Base-by-base conservation (phyloP, 805 yeast species). In the Blastobotrys americana region DNA sequence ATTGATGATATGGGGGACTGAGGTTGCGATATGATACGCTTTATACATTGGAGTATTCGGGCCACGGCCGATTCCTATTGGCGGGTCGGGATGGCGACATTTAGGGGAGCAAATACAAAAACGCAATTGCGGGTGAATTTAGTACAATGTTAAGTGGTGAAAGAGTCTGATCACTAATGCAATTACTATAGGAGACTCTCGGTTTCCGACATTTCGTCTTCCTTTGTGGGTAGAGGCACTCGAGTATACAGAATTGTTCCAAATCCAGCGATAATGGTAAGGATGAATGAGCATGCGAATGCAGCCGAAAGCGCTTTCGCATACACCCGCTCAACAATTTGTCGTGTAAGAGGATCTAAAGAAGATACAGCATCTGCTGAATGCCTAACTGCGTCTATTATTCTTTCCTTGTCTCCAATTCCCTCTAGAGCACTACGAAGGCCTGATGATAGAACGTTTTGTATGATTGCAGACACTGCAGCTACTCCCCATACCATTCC, bases 401-500 rank as follows among this genome's bases (percentile, higher is more conserved):
- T 10, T 25, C 25, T 18, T 4, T 42, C 46, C 5, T 20, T 19
- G 20, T 38, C 35, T 10, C 31, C 38, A n/a, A 23, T 23, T 13
- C 36, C 46, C 20, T 35, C 33, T 9, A 46, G 20, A 16, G 17
- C 34, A 3, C 5, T 25, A 8, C 22, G 16, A 3, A 46, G 40
- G 10, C 43, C 36, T 3, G 28, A 15, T 6, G 34, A 15, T 4
- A 43, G 35, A 4, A 19, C 15, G 27, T 39, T 43, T 21, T 46
- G 50, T 6, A 46, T 40, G 9, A 46, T 35, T 10, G 47, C 40
- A 5, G 50, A 46, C n/a, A 27, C 39, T 3, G 41, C 40, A 8
- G 50, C 42, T 9, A 46, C 50, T 10, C 50, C 47, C 44, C 47
- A 43, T 20, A 43, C 46, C 18, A 28, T 19, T 5, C 50, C 50